Base-by-base conservation (phyloP, 2,329 filamentous ascomycete species). In the Domatiomyces catenatus region DNA sequence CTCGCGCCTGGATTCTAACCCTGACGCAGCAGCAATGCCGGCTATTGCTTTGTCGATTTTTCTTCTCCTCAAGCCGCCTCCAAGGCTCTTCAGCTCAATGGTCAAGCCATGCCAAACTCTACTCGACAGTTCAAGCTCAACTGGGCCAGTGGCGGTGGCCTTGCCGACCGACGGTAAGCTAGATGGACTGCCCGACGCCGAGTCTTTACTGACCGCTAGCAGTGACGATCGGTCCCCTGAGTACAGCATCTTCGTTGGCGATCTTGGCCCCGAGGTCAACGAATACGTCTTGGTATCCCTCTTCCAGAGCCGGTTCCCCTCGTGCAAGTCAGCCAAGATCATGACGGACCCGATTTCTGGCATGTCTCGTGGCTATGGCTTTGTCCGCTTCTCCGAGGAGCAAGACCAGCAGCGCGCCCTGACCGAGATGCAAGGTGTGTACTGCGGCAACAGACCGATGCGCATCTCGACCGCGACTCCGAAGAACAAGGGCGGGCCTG, bases 291-390 rank as follows among this genome's bases (percentile, higher is more conserved):
- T 98, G 53, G 90, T 96, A 49, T 94, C 89, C 22, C 82, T 98
- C 48, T 98, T 98, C 79, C 90, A 96, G 72, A 84, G 82, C 64
- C 87, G 90, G 55, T 98, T 94, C 75, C 84, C 85, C 0, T 94
- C 88, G 7, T 96, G 90, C 85, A 96, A 96, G 75, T 94, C 88
- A 39, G 92, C 92, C 64, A 98, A 98, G 78, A 98, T 98, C 71
- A 98, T 98, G 92, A 94, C 90, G 54, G 92, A 98, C 64, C 90
- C 92, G 54, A 92, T 96, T 71, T 94, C 85, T 57, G 92, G 92
- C 61, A 90, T 96, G 79, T 95, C 89, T 57, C 88, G 92, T 56
- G 92, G 92, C 51, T 98, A 98, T 64, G 92, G 92, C 46, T 98
- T 98, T 63, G 92, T 98, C 49, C 87, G 92, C 59, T 98, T 98